These are phyloP conservation scores for Malus domestica DNA, from an alignment of 306 rosid species.

Conservation along the genomic window DNA sequence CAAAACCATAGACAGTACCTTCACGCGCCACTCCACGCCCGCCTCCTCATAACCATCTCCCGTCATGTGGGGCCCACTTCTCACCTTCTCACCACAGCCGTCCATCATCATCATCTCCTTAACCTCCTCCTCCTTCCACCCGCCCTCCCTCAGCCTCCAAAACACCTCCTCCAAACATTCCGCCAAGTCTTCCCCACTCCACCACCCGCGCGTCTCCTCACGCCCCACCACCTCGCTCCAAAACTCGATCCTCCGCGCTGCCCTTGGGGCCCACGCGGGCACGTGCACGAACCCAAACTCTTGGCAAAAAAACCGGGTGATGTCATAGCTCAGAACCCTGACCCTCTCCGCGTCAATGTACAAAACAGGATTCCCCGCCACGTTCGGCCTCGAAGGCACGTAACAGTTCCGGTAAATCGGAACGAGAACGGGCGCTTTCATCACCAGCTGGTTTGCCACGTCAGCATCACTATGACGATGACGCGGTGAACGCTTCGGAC, in stretches of 20 bases:
- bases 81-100: conserved; percentile 19
- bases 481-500: neutral
- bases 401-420: conserved; percentile 62
- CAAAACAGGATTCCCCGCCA: conserved; percentile 68
- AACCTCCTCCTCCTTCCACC: conserved; percentile 84
- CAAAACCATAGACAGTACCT: conserved; percentile 30
- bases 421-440: conserved; percentile 45
- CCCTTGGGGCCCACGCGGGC: conserved; percentile 74
- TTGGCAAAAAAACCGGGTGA: conserved; percentile 44
- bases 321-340: conserved; percentile 41
- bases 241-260: conserved; percentile 34
- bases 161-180: conserved; percentile 48
- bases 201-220: conserved; percentile 19
- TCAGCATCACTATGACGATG: neutral
- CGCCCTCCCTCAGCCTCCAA: conserved; percentile 61
- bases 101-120: conserved; percentile 68
- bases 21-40: conserved; percentile 34
- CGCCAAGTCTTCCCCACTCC: conserved; percentile 30
- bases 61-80: neutral
- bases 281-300: conserved; percentile 30
- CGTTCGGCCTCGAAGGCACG: conserved; percentile 36
- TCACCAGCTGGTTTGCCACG: conserved; percentile 2
- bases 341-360: conserved; percentile 39
- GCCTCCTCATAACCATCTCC: conserved; percentile 8
- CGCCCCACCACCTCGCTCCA: conserved; percentile 60